Percentiles rank a stretch among this genome's conserved stretches.
These are phyloP conservation scores for Podila minutissima DNA, from an alignment of 192 early-diverging fungal genomes.

Conservation along the genomic window DNA sequence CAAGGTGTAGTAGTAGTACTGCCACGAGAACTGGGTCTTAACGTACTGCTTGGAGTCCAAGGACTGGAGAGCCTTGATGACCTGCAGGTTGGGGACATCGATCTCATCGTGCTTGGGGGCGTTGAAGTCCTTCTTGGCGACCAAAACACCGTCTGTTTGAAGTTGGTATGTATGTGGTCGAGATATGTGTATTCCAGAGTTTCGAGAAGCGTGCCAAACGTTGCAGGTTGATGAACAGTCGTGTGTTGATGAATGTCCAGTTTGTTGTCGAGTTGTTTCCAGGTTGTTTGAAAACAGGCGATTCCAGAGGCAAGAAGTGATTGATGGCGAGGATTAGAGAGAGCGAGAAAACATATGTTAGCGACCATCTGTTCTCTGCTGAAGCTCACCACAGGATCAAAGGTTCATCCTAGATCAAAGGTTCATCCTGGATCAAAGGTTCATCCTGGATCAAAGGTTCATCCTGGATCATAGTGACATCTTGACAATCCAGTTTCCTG, in stretches of 20 bases:
- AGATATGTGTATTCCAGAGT: too few species aligned
- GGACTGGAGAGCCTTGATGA: conserved; percentile 99
- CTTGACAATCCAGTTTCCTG: conserved; percentile 6
- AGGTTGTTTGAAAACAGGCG: not conserved
- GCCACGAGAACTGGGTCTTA: conserved; percentile 99
- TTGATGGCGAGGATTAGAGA: conserved; percentile 14
- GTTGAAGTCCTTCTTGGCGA: conserved; percentile 99
- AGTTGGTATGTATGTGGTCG: not conserved
- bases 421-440: conserved; percentile 14
- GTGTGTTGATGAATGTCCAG: not conserved
- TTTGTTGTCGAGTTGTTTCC: too few species aligned
- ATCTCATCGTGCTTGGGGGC: conserved; percentile 94
- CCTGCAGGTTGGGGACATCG: conserved; percentile 97
- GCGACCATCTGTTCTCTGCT: not conserved
- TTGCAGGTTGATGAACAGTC: conserved; percentile 1
- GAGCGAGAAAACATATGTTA: conserved; percentile 1
- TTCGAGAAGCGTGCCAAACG: not conserved
- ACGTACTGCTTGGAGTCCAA: conserved; percentile 93
- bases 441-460: conserved; percentile 30
- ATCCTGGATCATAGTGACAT: conserved; percentile 8
- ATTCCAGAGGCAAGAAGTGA: conserved; percentile 39
- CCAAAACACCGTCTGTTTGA: conserved; percentile 92
- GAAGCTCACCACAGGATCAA: not conserved
- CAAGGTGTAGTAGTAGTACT: conserved; percentile 99
- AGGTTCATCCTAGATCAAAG: conserved; percentile 24